Evolutionary conservation across 2,329 filamentous ascomycete genomes (phyloP).

Genomic region (Aspergillus sp.): DNA sequence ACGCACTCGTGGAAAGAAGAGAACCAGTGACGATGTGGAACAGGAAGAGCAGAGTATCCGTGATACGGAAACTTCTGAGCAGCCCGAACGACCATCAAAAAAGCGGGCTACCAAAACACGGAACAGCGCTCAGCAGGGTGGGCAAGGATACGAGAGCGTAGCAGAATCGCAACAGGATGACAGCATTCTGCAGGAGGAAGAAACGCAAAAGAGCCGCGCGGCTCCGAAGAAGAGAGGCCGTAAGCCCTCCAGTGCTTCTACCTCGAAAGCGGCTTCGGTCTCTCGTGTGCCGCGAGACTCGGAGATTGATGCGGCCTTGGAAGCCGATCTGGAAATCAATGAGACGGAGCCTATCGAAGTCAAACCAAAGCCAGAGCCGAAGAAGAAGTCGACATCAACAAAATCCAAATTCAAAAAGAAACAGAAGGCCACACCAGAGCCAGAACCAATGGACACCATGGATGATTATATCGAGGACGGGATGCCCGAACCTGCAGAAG

Average conservation of each 20-base stretch:
- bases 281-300: constrained; percentile 57
- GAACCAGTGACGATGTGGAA: constrained; percentile 58
- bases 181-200: constrained; percentile 22
- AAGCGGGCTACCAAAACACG: constrained; percentile 57
- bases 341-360: constrained; percentile 46
- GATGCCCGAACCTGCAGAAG: neutral
- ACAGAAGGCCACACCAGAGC: constrained; percentile 18
- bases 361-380: constrained; percentile 17
- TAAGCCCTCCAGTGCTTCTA: constrained; percentile 50
- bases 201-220: constrained; percentile 47
- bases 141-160: constrained; percentile 41
- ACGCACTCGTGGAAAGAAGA: constrained; percentile 57
- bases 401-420: constrained; percentile 32
- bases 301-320: constrained; percentile 64
- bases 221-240: constrained; percentile 43
- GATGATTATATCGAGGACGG: constrained; percentile 11
- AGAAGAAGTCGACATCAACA: constrained; percentile 20
- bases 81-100: constrained; percentile 51
- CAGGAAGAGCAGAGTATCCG: constrained; percentile 22
- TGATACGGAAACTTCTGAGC: constrained; percentile 17
- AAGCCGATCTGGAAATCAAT: constrained; percentile 62
- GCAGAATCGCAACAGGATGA: constrained; percentile 16
- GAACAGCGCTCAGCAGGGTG: constrained; percentile 45
- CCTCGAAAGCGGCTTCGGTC: constrained; percentile 49
- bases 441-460: constrained; percentile 4